Base-by-base conservation (phyloP, 208 protist species). In the Balamuthia mandrillaris region DNA sequence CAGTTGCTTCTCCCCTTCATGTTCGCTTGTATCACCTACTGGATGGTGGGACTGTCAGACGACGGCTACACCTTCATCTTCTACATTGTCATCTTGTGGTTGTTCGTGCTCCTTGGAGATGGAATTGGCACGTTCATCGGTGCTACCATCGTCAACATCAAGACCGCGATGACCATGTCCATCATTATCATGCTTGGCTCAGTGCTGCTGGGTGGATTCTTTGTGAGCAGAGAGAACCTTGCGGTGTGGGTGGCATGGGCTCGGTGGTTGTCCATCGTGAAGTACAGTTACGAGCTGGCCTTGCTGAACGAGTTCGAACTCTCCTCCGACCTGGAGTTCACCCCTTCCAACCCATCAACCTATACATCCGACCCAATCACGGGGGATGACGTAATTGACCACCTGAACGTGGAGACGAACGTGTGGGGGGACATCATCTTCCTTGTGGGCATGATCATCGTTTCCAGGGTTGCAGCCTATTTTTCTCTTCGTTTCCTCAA, bases 21-120 rank as follows among this genome's bases (percentile, higher is more conserved):
- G 37, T 84, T 68, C 31, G 44, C 33, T n/a, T 3, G 2, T 0
- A 87, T 90, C 44, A 37, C 60, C 41, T 90, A 90, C 60, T 90
- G 85, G 85, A 75, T 88, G 88, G 63, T 74, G 39, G 63, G 63
- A 1, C 35, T 74, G 37, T 16, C 63, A 0, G 18, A 35, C 5
- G 39, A 74, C 39, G 16, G 24, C 0, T 18, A 41, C 1, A 41
- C 63, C 2, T 74, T 74, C 63, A 29, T 74, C 37, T 41, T 74
- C 2, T 74, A n/a, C 21, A 21, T 74, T 14, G 1, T 74, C 6
- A 49, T n/a, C 35, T 10, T 74, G 35, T 24, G 18, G 10, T 41
- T 74, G 0, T 27, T 74, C 39, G 35, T 41, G 14, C 35, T 74
- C 0, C 3, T 74, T 0, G 39, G 63, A 1, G 27, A 29, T 29